Conservation (phyloP, 257 asterid species). For the Nicotiana benthamiana region DNA sequence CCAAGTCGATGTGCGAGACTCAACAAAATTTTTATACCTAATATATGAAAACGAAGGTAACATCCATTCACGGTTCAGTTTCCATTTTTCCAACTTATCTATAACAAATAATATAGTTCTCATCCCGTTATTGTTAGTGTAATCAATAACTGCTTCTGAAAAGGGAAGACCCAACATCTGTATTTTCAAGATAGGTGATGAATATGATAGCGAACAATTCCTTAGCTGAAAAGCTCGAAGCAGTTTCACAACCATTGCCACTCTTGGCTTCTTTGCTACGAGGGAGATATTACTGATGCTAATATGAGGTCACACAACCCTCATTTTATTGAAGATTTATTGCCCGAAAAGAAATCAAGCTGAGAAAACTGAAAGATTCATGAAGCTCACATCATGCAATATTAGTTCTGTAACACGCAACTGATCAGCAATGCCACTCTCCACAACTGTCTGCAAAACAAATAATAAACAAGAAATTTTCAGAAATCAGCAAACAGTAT, state of each 20-base stretch:
- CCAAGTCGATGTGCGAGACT: too few relatives aligned
- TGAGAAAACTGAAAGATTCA: not conserved
- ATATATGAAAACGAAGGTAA: not conserved
- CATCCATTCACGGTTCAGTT: not conserved
- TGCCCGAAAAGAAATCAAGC: not conserved
- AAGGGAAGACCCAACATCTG: not conserved
- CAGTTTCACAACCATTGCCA: not conserved
- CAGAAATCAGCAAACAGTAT: not conserved
- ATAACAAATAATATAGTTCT: not conserved
- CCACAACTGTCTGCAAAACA: slow-evolving; percentile 59
- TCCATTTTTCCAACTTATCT: not conserved
- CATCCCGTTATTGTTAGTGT: not conserved
- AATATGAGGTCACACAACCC: not conserved
- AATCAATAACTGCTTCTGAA: not conserved
- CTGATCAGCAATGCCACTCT: slow-evolving; percentile 85
- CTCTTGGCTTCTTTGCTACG: not conserved
- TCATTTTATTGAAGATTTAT: not conserved
- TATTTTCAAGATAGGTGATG: not conserved
- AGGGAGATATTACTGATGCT: not conserved
- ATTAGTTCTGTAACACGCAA: slow-evolving; percentile 77
- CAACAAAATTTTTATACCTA: not conserved
- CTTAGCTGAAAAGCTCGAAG: not conserved
- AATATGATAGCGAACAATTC: not conserved
- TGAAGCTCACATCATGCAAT: slow-evolving; percentile 60
- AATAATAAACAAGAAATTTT: not conserved